Percentiles rank a stretch among this genome's conserved stretches.
phyloP scores from a whole-genome alignment of 306 rosid genomes.

The Quercus dentata region DNA sequence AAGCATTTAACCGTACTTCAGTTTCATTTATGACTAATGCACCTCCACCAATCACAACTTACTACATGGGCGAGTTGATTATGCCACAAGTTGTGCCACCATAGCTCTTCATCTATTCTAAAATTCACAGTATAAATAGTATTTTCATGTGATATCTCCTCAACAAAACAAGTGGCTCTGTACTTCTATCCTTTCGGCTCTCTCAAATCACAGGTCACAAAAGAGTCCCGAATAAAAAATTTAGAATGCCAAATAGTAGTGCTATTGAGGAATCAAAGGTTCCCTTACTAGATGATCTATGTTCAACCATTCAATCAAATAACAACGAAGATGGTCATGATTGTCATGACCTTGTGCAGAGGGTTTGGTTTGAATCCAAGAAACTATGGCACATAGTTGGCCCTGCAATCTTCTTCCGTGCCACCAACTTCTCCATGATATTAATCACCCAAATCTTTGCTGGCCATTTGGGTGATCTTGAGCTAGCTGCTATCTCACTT shows the following conservation, averaged over 20 bases:
- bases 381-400: conserved; percentile 77
- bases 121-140: too few relatives aligned
- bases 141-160: too few relatives aligned
- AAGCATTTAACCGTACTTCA: too few relatives aligned
- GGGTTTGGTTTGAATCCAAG: conserved; percentile 53
- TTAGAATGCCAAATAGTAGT: background rate
- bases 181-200: too few relatives aligned
- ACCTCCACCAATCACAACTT: too few relatives aligned
- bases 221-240: background rate
- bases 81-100: too few relatives aligned
- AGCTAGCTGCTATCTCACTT: conserved; percentile 68
- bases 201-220: background rate
- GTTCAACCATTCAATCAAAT: background rate
- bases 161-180: too few relatives aligned
- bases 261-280: conserved; percentile 27
- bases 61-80: too few relatives aligned
- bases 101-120: too few relatives aligned
- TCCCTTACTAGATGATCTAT: conserved; percentile 26
- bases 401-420: conserved; percentile 62
- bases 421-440: conserved; percentile 43
- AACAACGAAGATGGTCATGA: conserved; percentile 9
- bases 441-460: conserved; percentile 76
- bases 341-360: conserved; percentile 14
- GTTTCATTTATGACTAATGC: too few relatives aligned
- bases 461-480: conserved; percentile 69